phyloP scores from a whole-genome alignment of 2,329 filamentous ascomycete genomes.

The Rhynchosporium secalis region DNA sequence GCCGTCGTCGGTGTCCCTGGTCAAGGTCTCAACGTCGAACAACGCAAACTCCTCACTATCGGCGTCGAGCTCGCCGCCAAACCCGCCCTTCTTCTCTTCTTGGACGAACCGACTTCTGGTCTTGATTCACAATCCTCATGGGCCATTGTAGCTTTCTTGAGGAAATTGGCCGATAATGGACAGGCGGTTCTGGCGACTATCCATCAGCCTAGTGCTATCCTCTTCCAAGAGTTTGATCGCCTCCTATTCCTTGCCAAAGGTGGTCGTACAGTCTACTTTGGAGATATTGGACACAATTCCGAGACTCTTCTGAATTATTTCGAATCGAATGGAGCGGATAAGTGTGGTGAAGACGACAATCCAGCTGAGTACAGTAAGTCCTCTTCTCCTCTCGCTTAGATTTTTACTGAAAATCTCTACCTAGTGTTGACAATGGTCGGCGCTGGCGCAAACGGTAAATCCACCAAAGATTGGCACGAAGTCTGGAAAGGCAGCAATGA shows the following conservation, averaged over 20 bases:
- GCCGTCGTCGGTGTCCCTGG: conserved; percentile 89
- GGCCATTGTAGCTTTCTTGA: conserved; percentile 84
- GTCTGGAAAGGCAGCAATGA: conserved; percentile 43
- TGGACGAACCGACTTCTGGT: conserved; percentile 94
- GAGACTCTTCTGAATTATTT: conserved; percentile 60
- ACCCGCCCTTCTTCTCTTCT: conserved; percentile 83
- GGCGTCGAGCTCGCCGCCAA: conserved; percentile 95
- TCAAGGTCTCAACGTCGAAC: conserved; percentile 76
- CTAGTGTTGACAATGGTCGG: conserved; percentile 49
- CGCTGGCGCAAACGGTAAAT: conserved; percentile 59
- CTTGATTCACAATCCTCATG: conserved; percentile 92
- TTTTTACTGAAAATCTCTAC: not conserved
- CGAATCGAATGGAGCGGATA: conserved; percentile 65
- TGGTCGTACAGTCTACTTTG: conserved; percentile 80
- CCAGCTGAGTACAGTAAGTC: conserved; percentile 77
- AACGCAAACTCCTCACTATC: conserved; percentile 80
- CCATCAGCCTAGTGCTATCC: conserved; percentile 89
- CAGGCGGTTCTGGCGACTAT: conserved; percentile 94
- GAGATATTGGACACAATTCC: conserved; percentile 62
- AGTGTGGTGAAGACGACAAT: conserved; percentile 70
- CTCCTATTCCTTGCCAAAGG: conserved; percentile 77
- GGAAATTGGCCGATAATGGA: conserved; percentile 85
- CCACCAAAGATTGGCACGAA: conserved; percentile 60
- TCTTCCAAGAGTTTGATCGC: conserved; percentile 88
- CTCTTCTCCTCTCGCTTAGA: conserved; percentile 41